Conservation (phyloP, 1,284 basidiomycete genomes). For the Cryptococcus wingfieldii region DNA sequence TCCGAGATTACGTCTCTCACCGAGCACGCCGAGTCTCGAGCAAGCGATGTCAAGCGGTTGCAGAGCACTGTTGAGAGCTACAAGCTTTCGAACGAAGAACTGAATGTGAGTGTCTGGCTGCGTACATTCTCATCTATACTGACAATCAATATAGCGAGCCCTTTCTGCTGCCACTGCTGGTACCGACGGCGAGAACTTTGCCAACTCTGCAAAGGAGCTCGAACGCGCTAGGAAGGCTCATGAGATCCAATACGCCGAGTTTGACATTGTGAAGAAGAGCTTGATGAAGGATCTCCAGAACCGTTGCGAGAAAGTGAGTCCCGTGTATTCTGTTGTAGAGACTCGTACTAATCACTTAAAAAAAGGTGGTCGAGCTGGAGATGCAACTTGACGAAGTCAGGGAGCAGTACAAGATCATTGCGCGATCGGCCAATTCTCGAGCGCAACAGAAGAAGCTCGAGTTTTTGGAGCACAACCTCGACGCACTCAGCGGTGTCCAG, state of each 20-base stretch:
- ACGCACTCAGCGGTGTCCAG: constrained; percentile 92
- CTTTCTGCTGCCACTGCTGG: constrained; percentile 95
- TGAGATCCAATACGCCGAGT: constrained; percentile 94
- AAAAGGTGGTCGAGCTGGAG: constrained; percentile 94
- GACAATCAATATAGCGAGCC: constrained; percentile 62
- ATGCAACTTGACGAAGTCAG: constrained; percentile 98
- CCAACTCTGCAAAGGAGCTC: constrained; percentile 93
- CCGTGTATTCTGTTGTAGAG: not conserved
- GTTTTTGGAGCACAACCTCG: constrained; percentile 94
- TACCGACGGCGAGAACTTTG: constrained; percentile 92
- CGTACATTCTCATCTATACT: not conserved
- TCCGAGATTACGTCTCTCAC: constrained; percentile 85
- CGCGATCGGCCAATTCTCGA: constrained; percentile 94
- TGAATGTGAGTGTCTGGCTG: constrained; percentile 64
- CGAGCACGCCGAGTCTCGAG: constrained; percentile 83
- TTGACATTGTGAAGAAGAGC: constrained; percentile 97
- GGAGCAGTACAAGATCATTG: constrained; percentile 98
- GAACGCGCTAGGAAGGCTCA: constrained; percentile 95
- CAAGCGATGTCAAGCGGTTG: constrained; percentile 77
- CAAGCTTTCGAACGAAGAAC: constrained; percentile 94
- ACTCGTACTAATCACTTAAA: constrained; percentile 6
- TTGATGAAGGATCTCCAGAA: constrained; percentile 98
- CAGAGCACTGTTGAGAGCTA: constrained; percentile 86
- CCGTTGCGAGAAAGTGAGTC: constrained; percentile 90
- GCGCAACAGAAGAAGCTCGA: constrained; percentile 99